Evolutionary conservation across 768 basidiomycete species (phyloP), one percentile per base, ranked within the genome.

Genomic region (Epithele typhae): DNA sequence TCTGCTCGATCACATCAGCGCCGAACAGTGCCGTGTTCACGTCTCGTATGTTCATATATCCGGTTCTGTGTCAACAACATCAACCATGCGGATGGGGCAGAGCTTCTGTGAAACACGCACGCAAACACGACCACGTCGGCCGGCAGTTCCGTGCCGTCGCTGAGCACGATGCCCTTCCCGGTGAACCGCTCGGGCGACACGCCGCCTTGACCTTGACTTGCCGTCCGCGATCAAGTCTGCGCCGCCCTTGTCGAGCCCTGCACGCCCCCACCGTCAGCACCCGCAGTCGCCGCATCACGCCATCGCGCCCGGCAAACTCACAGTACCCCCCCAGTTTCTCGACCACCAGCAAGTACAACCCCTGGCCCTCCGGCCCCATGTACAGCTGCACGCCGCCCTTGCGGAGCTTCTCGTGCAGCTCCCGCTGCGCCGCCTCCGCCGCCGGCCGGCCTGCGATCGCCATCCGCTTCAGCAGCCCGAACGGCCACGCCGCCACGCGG

Each of bases 121-220:
- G 60, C 64, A 34, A 64, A 59, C 25, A 63, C 24, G 15, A 64
- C 51, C 11, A 59, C 54, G 49, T 64, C 63, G 1, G 60, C 61
- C 4, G 48, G 15, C 1, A 62, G 36, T 41, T 58, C 49, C 14
- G 45, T 51, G 1, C 57, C 62, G 33, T 66, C 57, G 10, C 40
- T 51, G 40, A 60, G 46, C 22, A 37, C 25, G 7, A 64, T 19
- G 5, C 58, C 56, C 17, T 37, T 48, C 19, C 61, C 33, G 1
- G 59, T 66, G 51, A 70, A 68, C 14, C 43, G 42, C 24, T 46
- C 52, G 15, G 66, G 46, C n/a, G 36, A 42, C 6, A 58, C 47
- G 21, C 70, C 70, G 43, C 64, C 66, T 71, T 77, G 55, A 78
- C 57, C 55, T 76, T 77, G 68, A 81, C 37, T 64, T 64, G 18